These are phyloP conservation scores for Casaregolazyma suthepensis DNA, from an alignment of 1,139 yeast species.

Conservation along the genomic window DNA sequence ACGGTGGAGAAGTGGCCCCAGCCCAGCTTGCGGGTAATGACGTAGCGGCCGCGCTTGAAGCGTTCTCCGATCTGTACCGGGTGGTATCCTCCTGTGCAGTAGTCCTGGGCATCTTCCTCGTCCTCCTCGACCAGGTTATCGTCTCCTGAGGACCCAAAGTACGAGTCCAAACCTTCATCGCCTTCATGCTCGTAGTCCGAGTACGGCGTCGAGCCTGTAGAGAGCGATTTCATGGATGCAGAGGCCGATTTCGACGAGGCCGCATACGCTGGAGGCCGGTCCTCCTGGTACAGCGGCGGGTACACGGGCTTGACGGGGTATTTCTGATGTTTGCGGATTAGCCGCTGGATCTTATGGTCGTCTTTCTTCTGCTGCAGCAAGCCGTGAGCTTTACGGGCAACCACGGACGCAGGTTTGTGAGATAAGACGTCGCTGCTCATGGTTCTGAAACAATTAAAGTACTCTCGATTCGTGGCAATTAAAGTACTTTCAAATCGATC, in stretches of 20 bases:
- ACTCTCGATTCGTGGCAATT: too few relatives aligned
- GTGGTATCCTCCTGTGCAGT: conserved; percentile 80
- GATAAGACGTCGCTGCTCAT: conserved; percentile 8
- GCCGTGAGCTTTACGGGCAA: conserved; percentile 1
- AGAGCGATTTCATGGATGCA: not conserved
- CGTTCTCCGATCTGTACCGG: conserved; percentile 74
- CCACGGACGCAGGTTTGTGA: not conserved
- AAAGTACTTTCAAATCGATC: too few relatives aligned
- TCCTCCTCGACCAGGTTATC: conserved; percentile 24
- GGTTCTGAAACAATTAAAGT: too few relatives aligned
- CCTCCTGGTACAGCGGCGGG: conserved; percentile 5
- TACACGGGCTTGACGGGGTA: conserved; percentile 1
- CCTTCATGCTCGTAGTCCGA: conserved; percentile 9
- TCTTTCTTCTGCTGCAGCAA: conserved; percentile 19
- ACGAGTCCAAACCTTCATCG: conserved; percentile 1
- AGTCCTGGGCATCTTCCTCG: conserved; percentile 71
- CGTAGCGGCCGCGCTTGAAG: conserved; percentile 52
- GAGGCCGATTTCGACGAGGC: not conserved
- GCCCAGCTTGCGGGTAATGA: conserved; percentile 70
- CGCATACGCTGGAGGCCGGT: conserved; percentile 3
- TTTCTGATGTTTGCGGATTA: not conserved
- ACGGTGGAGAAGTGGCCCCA: conserved; percentile 93
- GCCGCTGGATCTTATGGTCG: conserved; percentile 16
- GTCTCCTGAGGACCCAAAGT: conserved; percentile 6
- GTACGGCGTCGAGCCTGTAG: not conserved